Conservation (phyloP, 2,329 filamentous ascomycete genomes). For the Fusarium phyllophilum region DNA sequence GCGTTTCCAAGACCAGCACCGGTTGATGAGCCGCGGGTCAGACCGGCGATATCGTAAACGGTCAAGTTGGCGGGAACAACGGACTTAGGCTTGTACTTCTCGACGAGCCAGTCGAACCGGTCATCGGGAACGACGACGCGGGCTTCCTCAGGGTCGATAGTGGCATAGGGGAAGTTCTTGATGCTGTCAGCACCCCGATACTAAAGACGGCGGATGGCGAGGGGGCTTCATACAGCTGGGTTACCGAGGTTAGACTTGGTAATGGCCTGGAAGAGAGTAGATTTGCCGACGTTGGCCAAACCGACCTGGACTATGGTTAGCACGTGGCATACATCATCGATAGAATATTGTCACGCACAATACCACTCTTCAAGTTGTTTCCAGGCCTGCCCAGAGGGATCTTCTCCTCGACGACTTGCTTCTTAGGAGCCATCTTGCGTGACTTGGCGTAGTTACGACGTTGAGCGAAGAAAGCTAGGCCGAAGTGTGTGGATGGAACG, state of each 20-base stretch:
- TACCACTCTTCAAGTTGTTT: slow-evolving; percentile 99
- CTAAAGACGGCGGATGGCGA: slow-evolving; percentile 48
- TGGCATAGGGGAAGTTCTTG: slow-evolving; percentile 98
- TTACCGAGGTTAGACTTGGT: slow-evolving; percentile 98
- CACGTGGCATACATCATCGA: slow-evolving; percentile 5
- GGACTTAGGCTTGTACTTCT: slow-evolving; percentile 98
- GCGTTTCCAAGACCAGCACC: slow-evolving; percentile 97
- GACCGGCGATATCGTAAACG: slow-evolving; percentile 97
- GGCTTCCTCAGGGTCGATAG: slow-evolving; percentile 98
- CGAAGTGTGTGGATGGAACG: slow-evolving; percentile 61
- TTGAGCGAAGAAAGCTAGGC: slow-evolving; percentile 60
- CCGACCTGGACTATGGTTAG: slow-evolving; percentile 75
- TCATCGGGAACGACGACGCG: slow-evolving; percentile 97
- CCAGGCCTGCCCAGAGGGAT: slow-evolving; percentile 93
- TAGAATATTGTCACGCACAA: slow-evolving; percentile 68
- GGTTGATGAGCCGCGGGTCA: slow-evolving; percentile 94
- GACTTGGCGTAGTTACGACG: slow-evolving; percentile 70
- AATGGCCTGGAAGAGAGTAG: slow-evolving; percentile 98
- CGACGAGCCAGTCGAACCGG: slow-evolving; percentile 92
- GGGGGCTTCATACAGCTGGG: slow-evolving; percentile 77
- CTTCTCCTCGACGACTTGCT: slow-evolving; percentile 91
- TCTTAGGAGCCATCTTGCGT: slow-evolving; percentile 92
- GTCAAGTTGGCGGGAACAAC: slow-evolving; percentile 96
- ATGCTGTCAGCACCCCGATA: slow-evolving; percentile 54
- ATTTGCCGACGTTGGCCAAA: slow-evolving; percentile 99